A percentile compares a stretch with the other conserved stretches of the same genome.
Evolutionary conservation across 2,329 filamentous ascomycete species (phyloP).

Genomic region (Hysterium pulicare): DNA sequence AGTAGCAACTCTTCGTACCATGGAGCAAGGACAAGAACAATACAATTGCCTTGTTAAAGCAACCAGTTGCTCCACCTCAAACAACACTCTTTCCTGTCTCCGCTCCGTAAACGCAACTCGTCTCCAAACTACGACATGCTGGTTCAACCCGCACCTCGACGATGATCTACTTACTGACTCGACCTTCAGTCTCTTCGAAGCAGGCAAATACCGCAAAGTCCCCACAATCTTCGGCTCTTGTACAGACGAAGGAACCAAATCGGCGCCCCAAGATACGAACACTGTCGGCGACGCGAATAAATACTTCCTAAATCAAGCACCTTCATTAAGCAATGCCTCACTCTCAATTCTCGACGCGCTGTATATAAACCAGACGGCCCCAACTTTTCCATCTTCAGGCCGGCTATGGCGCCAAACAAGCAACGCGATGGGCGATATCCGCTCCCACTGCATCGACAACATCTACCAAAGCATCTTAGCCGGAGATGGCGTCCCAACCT

Average conservation of each 20-base stretch:
- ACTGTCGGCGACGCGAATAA: conserved; percentile 49
- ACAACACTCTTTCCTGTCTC: conserved; percentile 49
- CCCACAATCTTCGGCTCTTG: conserved; percentile 55
- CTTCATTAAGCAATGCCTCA: conserved; percentile 50
- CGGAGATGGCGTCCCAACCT: conserved; percentile 46
- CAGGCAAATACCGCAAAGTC: conserved; percentile 50
- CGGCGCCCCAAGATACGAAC: conserved; percentile 51
- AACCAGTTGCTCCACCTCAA: conserved; percentile 43
- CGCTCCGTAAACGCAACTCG: conserved; percentile 42
- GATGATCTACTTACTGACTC: conserved; percentile 50
- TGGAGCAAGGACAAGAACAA: conserved; percentile 48
- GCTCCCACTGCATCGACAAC: conserved; percentile 63
- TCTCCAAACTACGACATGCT: conserved; percentile 39
- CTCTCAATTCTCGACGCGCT: conserved; percentile 51
- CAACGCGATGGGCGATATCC: conserved; percentile 61
- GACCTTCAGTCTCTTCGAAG: conserved; percentile 47
- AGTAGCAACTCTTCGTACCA: conserved; percentile 48
- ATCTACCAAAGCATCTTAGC: conserved; percentile 48
- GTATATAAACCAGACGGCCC: conserved; percentile 50
- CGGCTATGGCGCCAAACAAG: conserved; percentile 58
- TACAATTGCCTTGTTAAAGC: conserved; percentile 51
- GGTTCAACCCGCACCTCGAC: conserved; percentile 53
- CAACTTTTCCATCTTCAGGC: conserved; percentile 47
- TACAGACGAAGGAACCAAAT: conserved; percentile 64
- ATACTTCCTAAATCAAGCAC: conserved; percentile 59